A percentile compares a stretch with the other conserved stretches of the same genome.
Conservation (phyloP, 2,329 filamentous ascomycete genomes). For the Calonectria leucothoes region DNA sequence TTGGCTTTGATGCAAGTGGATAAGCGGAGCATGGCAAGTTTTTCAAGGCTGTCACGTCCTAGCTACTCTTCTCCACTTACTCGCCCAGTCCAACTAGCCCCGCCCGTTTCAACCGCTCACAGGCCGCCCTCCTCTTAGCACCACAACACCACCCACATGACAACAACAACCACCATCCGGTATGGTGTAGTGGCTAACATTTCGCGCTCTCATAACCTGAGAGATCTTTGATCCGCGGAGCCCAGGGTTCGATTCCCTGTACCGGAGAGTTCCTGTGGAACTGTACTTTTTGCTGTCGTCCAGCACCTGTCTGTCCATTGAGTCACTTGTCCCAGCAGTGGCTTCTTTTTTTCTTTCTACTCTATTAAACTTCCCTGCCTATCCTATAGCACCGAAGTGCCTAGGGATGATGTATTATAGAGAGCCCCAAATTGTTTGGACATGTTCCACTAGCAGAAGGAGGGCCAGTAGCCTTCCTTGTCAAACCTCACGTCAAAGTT, state of each 20-base stretch:
- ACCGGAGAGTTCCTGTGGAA: neutral
- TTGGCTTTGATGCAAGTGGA: neutral
- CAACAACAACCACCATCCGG: conserved; percentile 28
- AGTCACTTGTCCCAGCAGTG: neutral
- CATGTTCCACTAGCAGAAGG: neutral
- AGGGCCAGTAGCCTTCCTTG: no score
- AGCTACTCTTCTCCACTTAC: neutral
- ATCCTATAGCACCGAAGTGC: neutral
- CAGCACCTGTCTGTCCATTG: neutral
- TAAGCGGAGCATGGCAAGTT: neutral
- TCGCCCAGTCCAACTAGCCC: neutral
- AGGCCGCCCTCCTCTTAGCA: neutral
- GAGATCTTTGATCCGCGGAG: no score
- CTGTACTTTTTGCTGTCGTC: neutral
- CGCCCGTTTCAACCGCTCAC: neutral
- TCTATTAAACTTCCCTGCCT: neutral
- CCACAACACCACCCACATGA: neutral
- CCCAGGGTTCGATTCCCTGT: neutral
- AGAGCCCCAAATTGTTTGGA: neutral
- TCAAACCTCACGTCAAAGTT: no score
- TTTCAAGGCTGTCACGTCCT: neutral
- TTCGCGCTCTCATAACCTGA: no score
- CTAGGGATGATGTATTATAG: neutral
- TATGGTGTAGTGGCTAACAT: conserved; percentile 45
- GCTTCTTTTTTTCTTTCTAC: neutral